These are phyloP conservation scores for Drosera spatulata DNA, from an alignment of 179 eudicot species.

Conservation along the genomic window DNA sequence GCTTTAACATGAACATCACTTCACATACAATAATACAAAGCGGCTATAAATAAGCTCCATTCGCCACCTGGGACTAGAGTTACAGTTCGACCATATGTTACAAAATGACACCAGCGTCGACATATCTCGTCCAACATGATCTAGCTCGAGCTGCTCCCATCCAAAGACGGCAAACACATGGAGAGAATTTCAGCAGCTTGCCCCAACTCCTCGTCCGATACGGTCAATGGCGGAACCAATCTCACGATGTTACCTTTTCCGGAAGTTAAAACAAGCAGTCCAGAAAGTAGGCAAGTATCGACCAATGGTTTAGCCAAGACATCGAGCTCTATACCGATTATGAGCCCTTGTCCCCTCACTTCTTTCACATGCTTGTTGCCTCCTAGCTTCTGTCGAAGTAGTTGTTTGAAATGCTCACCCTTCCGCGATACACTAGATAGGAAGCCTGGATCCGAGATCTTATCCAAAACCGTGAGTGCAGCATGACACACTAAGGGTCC, in stretches of 20 bases:
- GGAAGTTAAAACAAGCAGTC: slow-evolving; percentile 73
- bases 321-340: slow-evolving; percentile 74
- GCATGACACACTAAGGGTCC: slow-evolving; percentile 73
- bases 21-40: no score
- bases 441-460: slow-evolving; percentile 54
- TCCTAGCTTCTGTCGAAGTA: slow-evolving; percentile 35
- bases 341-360: slow-evolving; percentile 80
- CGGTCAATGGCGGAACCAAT: slow-evolving; percentile 75
- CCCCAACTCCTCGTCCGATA: slow-evolving; percentile 62
- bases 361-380: slow-evolving; percentile 67
- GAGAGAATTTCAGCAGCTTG: slow-evolving; percentile 44
- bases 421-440: slow-evolving; percentile 49
- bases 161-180: slow-evolving; percentile 45
- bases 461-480: slow-evolving; percentile 57
- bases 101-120: no score
- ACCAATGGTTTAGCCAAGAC: slow-evolving; percentile 62
- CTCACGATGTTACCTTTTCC: slow-evolving; percentile 88
- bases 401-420: slow-evolving; percentile 49
- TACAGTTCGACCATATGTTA: no score
- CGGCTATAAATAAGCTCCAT: no score
- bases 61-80: no score
- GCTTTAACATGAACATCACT: no score
- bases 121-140: no score
- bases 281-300: slow-evolving; percentile 60
- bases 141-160: slow-evolving; percentile 10